Percentiles rank a stretch among this genome's conserved stretches.
phyloP scores from a whole-genome alignment of 148 eudicot genomes.

The Simmondsia chinensis region DNA sequence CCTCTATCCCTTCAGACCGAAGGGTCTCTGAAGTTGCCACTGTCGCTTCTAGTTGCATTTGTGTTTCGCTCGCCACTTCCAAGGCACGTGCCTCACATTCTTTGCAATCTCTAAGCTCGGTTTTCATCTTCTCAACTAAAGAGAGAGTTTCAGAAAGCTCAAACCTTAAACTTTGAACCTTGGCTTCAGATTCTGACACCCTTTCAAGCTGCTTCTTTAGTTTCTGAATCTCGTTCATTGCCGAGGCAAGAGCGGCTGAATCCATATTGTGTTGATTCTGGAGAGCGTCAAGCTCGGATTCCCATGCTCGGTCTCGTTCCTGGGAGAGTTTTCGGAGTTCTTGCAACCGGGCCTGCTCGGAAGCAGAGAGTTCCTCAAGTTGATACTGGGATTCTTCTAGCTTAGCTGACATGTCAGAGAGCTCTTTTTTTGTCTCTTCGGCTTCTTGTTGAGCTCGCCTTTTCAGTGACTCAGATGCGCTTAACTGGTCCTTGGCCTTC shows the following conservation, averaged over 20 bases:
- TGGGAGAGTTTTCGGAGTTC: conserved; percentile 75
- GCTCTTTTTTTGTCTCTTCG: conserved; percentile 66
- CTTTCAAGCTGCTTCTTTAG: conserved; percentile 58
- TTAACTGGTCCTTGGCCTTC: conserved; percentile 64
- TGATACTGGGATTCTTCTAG: conserved; percentile 60
- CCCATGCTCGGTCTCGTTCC: conserved; percentile 80
- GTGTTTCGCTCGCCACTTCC: conserved; percentile 40
- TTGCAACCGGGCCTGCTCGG: conserved; percentile 55
- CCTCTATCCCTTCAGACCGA: conserved; percentile 31
- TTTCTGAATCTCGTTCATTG: conserved; percentile 61
- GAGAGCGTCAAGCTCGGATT: conserved; percentile 69
- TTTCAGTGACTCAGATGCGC: conserved; percentile 47
- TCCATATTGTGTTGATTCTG: conserved; percentile 74
- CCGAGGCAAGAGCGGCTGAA: conserved; percentile 55
- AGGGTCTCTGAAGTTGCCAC: conserved; percentile 42
- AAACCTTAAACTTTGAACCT: conserved; percentile 40
- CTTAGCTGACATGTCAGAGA: conserved; percentile 35
- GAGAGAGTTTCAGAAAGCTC: conserved; percentile 50
- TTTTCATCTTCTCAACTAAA: conserved; percentile 46
- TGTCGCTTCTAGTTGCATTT: conserved; percentile 42
- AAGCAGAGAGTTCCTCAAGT: conserved; percentile 48
- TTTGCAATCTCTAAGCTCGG: conserved; percentile 47
- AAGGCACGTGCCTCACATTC: conserved; percentile 47
- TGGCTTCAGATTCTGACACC: conserved; percentile 49
- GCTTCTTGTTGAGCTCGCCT: conserved; percentile 56